Conservation (phyloP, 305 asterid genomes). For the Fraxinus latifolia region DNA sequence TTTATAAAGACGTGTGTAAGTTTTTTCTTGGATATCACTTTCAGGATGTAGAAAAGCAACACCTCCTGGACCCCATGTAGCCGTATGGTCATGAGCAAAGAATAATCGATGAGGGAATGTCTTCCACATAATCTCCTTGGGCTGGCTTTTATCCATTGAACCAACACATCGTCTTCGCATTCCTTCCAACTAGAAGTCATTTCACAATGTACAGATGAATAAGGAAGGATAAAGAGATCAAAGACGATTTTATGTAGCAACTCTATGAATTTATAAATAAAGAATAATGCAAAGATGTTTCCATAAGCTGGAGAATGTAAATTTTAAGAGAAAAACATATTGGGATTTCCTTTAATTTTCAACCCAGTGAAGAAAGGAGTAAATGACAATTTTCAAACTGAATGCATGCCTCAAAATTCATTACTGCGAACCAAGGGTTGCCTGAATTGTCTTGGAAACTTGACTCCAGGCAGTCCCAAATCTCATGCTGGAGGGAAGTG, state of each 20-base stretch:
- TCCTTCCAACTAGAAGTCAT: conserved; percentile 66
- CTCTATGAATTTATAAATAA: background rate
- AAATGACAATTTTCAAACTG: background rate
- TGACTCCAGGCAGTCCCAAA: background rate
- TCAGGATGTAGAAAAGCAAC: conserved; percentile 90
- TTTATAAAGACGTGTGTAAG: conserved; percentile 70
- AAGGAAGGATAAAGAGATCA: conserved; percentile 14
- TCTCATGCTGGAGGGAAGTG: background rate
- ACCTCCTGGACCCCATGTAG: conserved; percentile 96
- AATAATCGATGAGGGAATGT: conserved; percentile 74
- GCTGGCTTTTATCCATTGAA: conserved; percentile 68
- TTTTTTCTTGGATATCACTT: conserved; percentile 54
- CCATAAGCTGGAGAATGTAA: background rate
- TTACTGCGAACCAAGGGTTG: background rate
- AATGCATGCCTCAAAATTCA: background rate
- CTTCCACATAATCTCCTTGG: conserved; percentile 66
- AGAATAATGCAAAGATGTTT: background rate
- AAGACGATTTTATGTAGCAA: background rate
- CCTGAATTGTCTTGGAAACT: background rate
- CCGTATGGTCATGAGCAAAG: conserved; percentile 67
- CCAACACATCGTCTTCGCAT: conserved; percentile 72
- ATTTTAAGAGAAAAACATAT: background rate
- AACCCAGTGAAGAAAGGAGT: background rate
- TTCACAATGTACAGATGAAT: background rate
- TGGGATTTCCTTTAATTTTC: background rate